These are phyloP conservation scores for Triticum turgidum DNA, from an alignment of 176 grass and related monocot genomes.

Conservation along the genomic window DNA sequence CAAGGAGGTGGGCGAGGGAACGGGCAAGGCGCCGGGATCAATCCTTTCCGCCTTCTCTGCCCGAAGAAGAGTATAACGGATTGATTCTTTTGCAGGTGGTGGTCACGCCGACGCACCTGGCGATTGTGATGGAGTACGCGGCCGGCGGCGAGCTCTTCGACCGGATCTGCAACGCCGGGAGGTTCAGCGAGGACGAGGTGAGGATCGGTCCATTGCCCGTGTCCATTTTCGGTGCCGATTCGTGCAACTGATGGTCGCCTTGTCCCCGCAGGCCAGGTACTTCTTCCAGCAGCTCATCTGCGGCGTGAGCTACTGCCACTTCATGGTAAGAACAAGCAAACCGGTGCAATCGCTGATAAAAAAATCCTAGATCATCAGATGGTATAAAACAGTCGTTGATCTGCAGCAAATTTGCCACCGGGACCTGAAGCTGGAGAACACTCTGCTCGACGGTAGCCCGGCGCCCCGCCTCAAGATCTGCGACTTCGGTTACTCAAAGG, in stretches of 20 bases:
- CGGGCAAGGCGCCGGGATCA: neutral
- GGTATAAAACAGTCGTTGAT: neutral
- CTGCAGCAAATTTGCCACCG: conserved; percentile 77
- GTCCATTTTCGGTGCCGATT: neutral
- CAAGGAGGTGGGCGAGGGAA: conserved; percentile 49
- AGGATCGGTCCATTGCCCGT: neutral
- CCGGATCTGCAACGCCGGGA: conserved; percentile 72
- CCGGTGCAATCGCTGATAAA: neutral
- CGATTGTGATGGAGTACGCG: conserved; percentile 90
- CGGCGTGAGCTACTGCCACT: conserved; percentile 81
- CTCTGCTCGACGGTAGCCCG: conserved; percentile 66
- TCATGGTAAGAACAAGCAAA: conserved; percentile 41
- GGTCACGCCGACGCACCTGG: conserved; percentile 73
- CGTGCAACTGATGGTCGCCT: neutral
- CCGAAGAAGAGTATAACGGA: neutral
- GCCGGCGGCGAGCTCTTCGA: conserved; percentile 76
- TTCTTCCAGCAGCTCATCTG: conserved; percentile 78
- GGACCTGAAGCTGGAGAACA: conserved; percentile 82
- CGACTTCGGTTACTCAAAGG: conserved; percentile 88
- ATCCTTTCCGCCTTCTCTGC: neutral
- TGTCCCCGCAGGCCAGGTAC: conserved; percentile 49
- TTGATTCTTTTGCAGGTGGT: conserved; percentile 32
- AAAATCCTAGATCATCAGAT: neutral
- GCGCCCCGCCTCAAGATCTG: conserved; percentile 81
- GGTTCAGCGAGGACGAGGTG: conserved; percentile 83